Evolutionary conservation across 768 basidiomycete genomes (phyloP).

Genomic region (Wakefieldia striispora): DNA sequence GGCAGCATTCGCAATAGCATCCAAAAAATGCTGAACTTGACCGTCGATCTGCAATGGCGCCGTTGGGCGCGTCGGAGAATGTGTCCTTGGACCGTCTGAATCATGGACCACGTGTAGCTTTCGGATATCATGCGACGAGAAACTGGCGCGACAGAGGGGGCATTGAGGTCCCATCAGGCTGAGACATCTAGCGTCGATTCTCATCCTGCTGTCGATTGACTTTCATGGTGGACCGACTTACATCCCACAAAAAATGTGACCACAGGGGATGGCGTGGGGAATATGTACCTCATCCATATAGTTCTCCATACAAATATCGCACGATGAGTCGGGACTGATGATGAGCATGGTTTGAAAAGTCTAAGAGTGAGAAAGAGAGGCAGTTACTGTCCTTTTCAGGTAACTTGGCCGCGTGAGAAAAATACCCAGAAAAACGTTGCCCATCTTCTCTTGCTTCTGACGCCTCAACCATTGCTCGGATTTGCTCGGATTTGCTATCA

Average conservation of each 20-base stretch:
- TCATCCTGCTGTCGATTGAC: background rate
- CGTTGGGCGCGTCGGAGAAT: background rate
- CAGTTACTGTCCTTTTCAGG: too few relatives aligned
- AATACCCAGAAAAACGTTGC: too few relatives aligned
- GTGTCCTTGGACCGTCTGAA: background rate
- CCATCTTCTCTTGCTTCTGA: too few relatives aligned
- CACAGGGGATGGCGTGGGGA: conserved; percentile 9
- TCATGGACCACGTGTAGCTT: conserved; percentile 1
- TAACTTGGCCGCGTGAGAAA: too few relatives aligned
- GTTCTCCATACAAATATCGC: conserved; percentile 13
- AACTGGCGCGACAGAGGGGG: conserved; percentile 10
- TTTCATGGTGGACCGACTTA: background rate
- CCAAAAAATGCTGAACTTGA: background rate
- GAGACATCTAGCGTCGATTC: conserved; percentile 7
- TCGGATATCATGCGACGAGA: background rate
- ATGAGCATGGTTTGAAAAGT: conserved; percentile 6
- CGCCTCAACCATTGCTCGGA: too few relatives aligned
- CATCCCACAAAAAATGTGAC: conserved; percentile 15
- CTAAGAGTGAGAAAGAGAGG: too few relatives aligned
- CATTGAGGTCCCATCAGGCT: conserved; percentile 4
- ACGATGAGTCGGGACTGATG: conserved; percentile 8
- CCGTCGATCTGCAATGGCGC: background rate
- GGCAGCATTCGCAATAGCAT: background rate
- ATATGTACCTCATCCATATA: background rate
- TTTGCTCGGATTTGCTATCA: too few relatives aligned